Evolutionary conservation across 1,284 basidiomycete genomes (phyloP).

Genomic region (Wallemia hederae): DNA sequence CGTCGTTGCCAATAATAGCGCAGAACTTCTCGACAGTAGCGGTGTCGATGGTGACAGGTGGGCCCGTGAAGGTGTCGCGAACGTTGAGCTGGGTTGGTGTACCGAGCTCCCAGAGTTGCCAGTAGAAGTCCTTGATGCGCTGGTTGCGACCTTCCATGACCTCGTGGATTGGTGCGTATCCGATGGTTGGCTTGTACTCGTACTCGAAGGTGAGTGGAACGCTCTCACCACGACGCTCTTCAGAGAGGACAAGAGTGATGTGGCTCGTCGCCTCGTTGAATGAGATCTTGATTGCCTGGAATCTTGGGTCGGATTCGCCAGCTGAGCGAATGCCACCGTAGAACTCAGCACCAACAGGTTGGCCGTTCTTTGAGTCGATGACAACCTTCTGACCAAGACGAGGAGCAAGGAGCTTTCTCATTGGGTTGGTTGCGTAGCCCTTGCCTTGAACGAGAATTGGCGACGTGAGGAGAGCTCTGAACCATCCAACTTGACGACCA

Average conservation of each 20-base stretch:
- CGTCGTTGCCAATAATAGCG: slow-evolving; percentile 70
- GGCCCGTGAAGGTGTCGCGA: slow-evolving; percentile 48
- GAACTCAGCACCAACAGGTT: slow-evolving; percentile 28
- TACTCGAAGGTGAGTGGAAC: slow-evolving; percentile 62
- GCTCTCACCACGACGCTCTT: slow-evolving; percentile 45
- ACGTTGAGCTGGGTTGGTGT: slow-evolving; percentile 47
- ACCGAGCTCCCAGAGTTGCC: slow-evolving; percentile 85
- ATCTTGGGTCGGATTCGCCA: slow-evolving; percentile 37
- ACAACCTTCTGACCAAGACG: slow-evolving; percentile 49
- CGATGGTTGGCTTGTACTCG: slow-evolving; percentile 60
- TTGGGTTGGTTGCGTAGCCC: slow-evolving; percentile 61
- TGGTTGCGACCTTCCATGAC: slow-evolving; percentile 53
- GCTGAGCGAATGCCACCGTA: slow-evolving; percentile 55
- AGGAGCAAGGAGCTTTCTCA: slow-evolving; percentile 59
- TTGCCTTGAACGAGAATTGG: slow-evolving; percentile 57
- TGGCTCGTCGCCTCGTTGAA: slow-evolving; percentile 26
- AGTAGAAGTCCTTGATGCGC: slow-evolving; percentile 87
- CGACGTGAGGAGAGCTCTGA: slow-evolving; percentile 54
- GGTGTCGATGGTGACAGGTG: slow-evolving; percentile 48
- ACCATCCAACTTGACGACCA: slow-evolving; percentile 53
- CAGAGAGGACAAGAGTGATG: slow-evolving; percentile 52
- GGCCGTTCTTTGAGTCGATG: slow-evolving; percentile 18
- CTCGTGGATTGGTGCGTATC: slow-evolving; percentile 82
- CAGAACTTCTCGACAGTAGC: slow-evolving; percentile 64
- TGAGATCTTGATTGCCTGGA: slow-evolving; percentile 55